phyloP scores from a whole-genome alignment of 2,329 filamentous ascomycete species.

The Metarhizium anisopliae region DNA sequence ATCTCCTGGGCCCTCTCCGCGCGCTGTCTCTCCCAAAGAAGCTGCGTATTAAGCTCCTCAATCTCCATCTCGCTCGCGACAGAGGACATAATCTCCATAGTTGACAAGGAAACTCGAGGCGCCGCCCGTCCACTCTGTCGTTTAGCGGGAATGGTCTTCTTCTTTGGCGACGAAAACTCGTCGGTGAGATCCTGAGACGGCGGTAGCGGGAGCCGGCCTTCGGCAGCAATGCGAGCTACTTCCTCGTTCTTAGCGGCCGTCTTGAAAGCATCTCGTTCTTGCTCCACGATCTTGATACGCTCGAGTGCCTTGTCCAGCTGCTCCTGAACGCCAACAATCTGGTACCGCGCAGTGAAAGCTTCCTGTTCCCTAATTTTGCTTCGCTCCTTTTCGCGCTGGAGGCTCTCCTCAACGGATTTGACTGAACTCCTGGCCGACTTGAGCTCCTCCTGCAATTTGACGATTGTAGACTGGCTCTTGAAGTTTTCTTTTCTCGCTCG shows the following conservation, averaged over 20 bases:
- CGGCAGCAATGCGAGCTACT: constrained; percentile 61
- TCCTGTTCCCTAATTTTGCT: constrained; percentile 57
- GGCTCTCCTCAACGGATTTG: constrained; percentile 46
- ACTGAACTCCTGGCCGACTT: constrained; percentile 49
- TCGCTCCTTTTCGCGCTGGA: constrained; percentile 56
- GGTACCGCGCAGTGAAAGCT: constrained; percentile 57
- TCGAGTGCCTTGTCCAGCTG: constrained; percentile 57
- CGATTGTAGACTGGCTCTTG: constrained; percentile 59
- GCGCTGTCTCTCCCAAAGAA: constrained; percentile 52
- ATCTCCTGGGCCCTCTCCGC: constrained; percentile 63
- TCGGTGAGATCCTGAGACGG: constrained; percentile 42
- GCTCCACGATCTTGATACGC: constrained; percentile 55
- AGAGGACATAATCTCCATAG: constrained; percentile 44
- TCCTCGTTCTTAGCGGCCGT: constrained; percentile 65
- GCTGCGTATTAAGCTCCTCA: constrained; percentile 42
- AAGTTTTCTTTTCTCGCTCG: constrained; percentile 63
- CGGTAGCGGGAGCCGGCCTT: constrained; percentile 61
- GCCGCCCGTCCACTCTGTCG: constrained; percentile 26
- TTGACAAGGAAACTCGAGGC: constrained; percentile 36
- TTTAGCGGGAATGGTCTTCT: constrained; percentile 21
- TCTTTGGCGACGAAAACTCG: constrained; percentile 54
- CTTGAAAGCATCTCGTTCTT: constrained; percentile 67
- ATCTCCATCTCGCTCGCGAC: constrained; percentile 48
- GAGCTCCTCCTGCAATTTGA: constrained; percentile 67
- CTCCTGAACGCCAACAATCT: constrained; percentile 55